A percentile compares a stretch with the other conserved stretches of the same genome.
Evolutionary conservation across 352 stramenopile genomes (phyloP).

Genomic region (Halophytophthora polymorphica): DNA sequence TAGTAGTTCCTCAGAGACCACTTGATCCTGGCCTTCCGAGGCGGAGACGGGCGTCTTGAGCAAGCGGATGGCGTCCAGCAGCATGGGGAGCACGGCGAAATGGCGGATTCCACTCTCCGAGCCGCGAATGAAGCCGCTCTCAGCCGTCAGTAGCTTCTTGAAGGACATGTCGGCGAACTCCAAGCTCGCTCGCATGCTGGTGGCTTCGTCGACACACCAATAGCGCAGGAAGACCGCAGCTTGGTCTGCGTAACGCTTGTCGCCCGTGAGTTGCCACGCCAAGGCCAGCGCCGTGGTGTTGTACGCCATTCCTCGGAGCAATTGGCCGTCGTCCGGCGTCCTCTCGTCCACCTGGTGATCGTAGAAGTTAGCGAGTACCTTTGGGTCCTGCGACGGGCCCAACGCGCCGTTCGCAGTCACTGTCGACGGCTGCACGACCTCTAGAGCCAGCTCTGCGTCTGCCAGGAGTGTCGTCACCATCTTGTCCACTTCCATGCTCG

Average conservation of each 20-base stretch:
- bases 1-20: constrained; percentile 2
- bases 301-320: constrained; percentile 46
- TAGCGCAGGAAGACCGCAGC: constrained; percentile 24
- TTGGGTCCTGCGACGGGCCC: constrained; percentile 10
- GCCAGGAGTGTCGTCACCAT: constrained; percentile 11
- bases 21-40: neutral
- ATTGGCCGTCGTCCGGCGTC: constrained; percentile 13
- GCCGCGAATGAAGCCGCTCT: constrained; percentile 10
- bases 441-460: constrained; percentile 29
- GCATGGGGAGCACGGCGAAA: constrained; percentile 26
- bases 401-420: constrained; percentile 22
- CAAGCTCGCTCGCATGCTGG: constrained; percentile 24
- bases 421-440: constrained; percentile 20
- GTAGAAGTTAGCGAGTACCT: constrained; percentile 35
- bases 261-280: constrained; percentile 29
- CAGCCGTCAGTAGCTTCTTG: constrained; percentile 20
- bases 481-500: constrained; percentile 1
- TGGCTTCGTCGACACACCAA: constrained; percentile 34
- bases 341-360: constrained; percentile 11
- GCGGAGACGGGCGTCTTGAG: constrained; percentile 19
- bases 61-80: constrained; percentile 38
- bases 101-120: constrained; percentile 27
- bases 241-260: constrained; percentile 30
- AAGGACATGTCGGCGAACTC: constrained; percentile 37
- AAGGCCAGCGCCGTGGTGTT: constrained; percentile 43